These are phyloP conservation scores for Penicillium manginii DNA, from an alignment of 495 filamentous ascomycete genomes.

Conservation along the genomic window DNA sequence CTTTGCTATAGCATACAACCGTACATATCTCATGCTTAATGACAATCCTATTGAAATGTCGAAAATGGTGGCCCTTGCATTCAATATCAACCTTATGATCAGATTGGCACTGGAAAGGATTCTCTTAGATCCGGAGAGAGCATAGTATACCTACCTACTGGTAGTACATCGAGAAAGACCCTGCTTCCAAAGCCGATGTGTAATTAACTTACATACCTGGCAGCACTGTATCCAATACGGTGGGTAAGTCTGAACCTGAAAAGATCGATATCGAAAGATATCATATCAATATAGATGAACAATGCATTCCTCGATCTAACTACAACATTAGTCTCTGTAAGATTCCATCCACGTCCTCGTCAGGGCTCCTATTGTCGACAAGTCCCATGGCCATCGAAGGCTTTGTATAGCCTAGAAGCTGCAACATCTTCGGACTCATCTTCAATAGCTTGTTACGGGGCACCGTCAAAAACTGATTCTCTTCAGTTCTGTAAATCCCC, in stretches of 20 bases:
- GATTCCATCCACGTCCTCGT: background rate
- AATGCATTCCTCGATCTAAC: background rate
- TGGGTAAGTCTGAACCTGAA: background rate
- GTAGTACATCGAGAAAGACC: no score
- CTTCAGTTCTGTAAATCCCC: constrained; percentile 1
- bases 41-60: constrained; percentile 1
- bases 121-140: background rate
- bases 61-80: background rate
- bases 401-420: constrained; percentile 1
- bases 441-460: background rate
- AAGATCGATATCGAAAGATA: background rate
- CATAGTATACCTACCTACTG: no score
- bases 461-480: constrained; percentile 5
- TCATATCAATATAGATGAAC: background rate
- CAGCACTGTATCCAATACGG: no score
- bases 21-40: constrained; percentile 7
- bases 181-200: background rate
- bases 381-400: background rate
- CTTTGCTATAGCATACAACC: constrained; percentile 1
- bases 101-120: no score
- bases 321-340: background rate
- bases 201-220: background rate
- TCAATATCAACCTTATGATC: no score
- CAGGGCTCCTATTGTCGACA: constrained; percentile 2
- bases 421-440: constrained; percentile 1